A percentile compares a stretch with the other conserved stretches of the same genome.
phyloP scores from a whole-genome alignment of 805 yeast genomes.

The Zygoascus biomembranicola region DNA sequence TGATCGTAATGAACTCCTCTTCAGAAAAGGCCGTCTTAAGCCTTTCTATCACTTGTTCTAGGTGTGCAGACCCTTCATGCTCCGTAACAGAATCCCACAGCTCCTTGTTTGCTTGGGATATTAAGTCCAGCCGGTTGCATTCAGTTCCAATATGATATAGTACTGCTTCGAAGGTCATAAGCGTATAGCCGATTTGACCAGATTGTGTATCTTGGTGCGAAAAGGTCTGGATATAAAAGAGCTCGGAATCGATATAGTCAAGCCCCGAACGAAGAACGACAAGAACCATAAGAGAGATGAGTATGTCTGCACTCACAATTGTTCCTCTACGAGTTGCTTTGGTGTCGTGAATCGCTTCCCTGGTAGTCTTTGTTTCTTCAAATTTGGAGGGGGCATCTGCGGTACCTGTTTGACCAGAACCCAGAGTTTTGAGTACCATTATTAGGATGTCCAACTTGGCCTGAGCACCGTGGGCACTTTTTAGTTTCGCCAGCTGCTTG shows the following conservation, averaged over 20 bases:
- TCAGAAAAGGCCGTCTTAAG: slow-evolving; percentile 4
- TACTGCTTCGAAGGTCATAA: slow-evolving; percentile 81
- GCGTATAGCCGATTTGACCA: slow-evolving; percentile 66
- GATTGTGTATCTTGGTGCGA: slow-evolving; percentile 38
- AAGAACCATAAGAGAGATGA: slow-evolving; percentile 63
- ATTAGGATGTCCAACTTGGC: slow-evolving; percentile 32
- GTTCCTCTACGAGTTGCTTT: background rate
- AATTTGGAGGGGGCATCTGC: background rate
- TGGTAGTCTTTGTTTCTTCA: background rate
- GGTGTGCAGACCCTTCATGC: slow-evolving; percentile 19
- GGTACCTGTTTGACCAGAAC: slow-evolving; percentile 10
- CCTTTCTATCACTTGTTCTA: slow-evolving; percentile 2
- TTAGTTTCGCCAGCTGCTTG: slow-evolving; percentile 40
- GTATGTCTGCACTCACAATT: slow-evolving; percentile 69
- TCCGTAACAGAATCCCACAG: slow-evolving; percentile 44
- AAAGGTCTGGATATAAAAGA: slow-evolving; percentile 58
- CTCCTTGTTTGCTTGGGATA: slow-evolving; percentile 41
- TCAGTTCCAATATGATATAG: slow-evolving; percentile 50
- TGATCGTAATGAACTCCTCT: slow-evolving; percentile 11
- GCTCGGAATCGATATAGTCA: slow-evolving; percentile 49
- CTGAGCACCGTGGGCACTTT: slow-evolving; percentile 20
- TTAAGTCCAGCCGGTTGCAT: slow-evolving; percentile 29
- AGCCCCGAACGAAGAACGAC: slow-evolving; percentile 60
- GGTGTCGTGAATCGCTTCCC: background rate
- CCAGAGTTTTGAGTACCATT: slow-evolving; percentile 43